phyloP scores from a whole-genome alignment of 169 alveolate genomes.

The Pseudocohnilembus persalinus region DNA sequence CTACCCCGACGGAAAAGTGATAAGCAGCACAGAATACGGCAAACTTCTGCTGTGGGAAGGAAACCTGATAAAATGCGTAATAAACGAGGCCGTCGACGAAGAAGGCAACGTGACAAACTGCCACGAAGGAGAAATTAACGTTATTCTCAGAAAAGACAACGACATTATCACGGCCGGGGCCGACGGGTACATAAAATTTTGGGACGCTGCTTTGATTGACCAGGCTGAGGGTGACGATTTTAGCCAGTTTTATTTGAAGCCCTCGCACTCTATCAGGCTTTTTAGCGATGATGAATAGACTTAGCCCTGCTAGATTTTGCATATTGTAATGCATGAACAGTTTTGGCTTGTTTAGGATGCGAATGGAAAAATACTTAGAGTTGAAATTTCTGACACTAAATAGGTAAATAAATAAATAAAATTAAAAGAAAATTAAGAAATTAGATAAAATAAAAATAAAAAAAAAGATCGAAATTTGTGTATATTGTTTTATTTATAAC shows the following conservation, averaged over 20 bases:
- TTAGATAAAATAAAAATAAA: too few relatives aligned
- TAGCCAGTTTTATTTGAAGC: conserved; percentile 64
- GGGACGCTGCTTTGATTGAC: conserved; percentile 85
- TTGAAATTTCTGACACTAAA: conserved; percentile 50
- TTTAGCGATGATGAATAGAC: conserved; percentile 55
- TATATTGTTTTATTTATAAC: too few relatives aligned
- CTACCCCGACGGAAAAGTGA: conserved; percentile 91
- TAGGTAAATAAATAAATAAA: too few relatives aligned
- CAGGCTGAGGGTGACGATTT: conserved; percentile 87
- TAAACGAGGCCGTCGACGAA: conserved; percentile 45
- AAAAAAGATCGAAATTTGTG: too few relatives aligned
- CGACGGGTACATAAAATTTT: conserved; percentile 88
- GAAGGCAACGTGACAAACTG: conserved; percentile 58
- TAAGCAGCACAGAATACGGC: conserved; percentile 90
- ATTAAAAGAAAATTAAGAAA: too few relatives aligned
- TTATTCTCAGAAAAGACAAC: conserved; percentile 39
- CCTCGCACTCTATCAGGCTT: conserved; percentile 56
- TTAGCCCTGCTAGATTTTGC: conserved; percentile 37
- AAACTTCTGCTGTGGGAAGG: conserved; percentile 93
- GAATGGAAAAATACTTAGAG: conserved; percentile 62
- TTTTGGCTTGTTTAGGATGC: conserved; percentile 78
- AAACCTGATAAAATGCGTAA: conserved; percentile 83
- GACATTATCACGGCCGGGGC: conserved; percentile 1
- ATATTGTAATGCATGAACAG: conserved; percentile 38
- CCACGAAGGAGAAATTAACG: conserved; percentile 81